phyloP scores from a whole-genome alignment of 176 grass and related monocot species.

The Paspalum vaginatum region DNA sequence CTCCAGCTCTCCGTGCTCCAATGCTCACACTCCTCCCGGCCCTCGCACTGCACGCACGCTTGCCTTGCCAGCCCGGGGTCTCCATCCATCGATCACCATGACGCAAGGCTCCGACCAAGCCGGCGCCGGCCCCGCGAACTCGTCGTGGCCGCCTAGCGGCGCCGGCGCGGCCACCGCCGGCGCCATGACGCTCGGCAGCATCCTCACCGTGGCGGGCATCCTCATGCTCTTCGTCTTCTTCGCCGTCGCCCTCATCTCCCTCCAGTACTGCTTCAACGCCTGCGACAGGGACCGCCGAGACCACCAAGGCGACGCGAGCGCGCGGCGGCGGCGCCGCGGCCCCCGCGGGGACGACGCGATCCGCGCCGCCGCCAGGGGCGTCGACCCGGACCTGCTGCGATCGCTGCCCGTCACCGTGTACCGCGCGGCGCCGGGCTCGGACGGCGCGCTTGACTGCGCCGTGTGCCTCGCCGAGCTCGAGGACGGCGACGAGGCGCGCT shows the following conservation, averaged over 20 bases:
- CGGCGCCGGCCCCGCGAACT: too few species aligned
- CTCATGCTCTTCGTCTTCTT: conserved; percentile 20
- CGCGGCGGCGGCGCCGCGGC: not conserved
- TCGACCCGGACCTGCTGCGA: conserved; percentile 48
- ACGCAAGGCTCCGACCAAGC: not conserved
- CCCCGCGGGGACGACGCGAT: too few species aligned
- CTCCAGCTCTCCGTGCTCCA: too few species aligned
- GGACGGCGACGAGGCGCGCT: conserved; percentile 58
- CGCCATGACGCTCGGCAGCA: not conserved
- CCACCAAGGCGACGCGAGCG: not conserved
- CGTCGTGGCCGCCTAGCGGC: too few species aligned
- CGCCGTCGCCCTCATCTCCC: conserved; percentile 7
- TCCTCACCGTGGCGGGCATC: conserved; percentile 9
- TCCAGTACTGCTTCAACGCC: conserved; percentile 19
- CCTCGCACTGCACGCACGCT: not conserved
- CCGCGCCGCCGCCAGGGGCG: not conserved
- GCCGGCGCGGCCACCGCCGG: too few species aligned
- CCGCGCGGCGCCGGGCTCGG: conserved; percentile 29
- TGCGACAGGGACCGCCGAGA: not conserved
- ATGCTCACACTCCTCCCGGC: too few species aligned
- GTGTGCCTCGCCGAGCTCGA: conserved; percentile 77
- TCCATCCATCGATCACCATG: not conserved
- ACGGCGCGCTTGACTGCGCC: conserved; percentile 48
- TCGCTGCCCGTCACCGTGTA: conserved; percentile 50
- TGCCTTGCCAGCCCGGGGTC: not conserved